A percentile compares a stretch with the other conserved stretches of the same genome.
Evolutionary conservation across 2,329 filamentous ascomycete genomes (phyloP).

Genomic region (Fusarium palustre): DNA sequence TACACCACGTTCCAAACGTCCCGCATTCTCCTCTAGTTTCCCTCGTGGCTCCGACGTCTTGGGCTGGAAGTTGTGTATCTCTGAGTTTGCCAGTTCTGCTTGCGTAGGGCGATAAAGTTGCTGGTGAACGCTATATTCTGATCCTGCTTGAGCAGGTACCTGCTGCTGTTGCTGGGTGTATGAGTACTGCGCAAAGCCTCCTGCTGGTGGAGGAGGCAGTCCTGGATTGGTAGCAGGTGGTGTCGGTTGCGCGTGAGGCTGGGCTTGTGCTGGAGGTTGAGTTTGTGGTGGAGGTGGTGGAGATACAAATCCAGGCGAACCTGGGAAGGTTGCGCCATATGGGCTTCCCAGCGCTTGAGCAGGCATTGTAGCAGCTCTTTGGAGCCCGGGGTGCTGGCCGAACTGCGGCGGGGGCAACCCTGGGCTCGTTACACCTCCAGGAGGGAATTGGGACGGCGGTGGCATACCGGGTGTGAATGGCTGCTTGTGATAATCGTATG

Average conservation of each 20-base stretch:
- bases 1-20: slow-evolving; percentile 75
- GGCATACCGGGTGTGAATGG: slow-evolving; percentile 66
- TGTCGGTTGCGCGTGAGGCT: slow-evolving; percentile 48
- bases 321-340: slow-evolving; percentile 60
- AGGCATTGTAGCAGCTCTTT: slow-evolving; percentile 64
- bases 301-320: slow-evolving; percentile 58
- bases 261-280: slow-evolving; percentile 49
- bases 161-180: slow-evolving; percentile 51
- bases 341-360: slow-evolving; percentile 57
- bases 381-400: slow-evolving; percentile 59
- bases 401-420: slow-evolving; percentile 58
- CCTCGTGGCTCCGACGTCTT: slow-evolving; percentile 59
- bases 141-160: slow-evolving; percentile 34
- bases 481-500: slow-evolving; percentile 65
- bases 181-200: slow-evolving; percentile 68
- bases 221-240: slow-evolving; percentile 53
- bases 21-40: slow-evolving; percentile 73
- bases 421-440: slow-evolving; percentile 58
- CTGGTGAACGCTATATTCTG: slow-evolving; percentile 72
- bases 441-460: slow-evolving; percentile 59
- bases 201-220: slow-evolving; percentile 59
- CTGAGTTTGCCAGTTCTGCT: slow-evolving; percentile 61
- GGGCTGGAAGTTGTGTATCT: slow-evolving; percentile 53
- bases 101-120: slow-evolving; percentile 78
- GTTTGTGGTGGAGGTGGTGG: slow-evolving; percentile 48